A percentile compares a stretch with the other conserved stretches of the same genome.
These are phyloP conservation scores for Amoeboaphelidium protococcarum DNA, from an alignment of 371 early-diverging fungal species.

Conservation along the genomic window DNA sequence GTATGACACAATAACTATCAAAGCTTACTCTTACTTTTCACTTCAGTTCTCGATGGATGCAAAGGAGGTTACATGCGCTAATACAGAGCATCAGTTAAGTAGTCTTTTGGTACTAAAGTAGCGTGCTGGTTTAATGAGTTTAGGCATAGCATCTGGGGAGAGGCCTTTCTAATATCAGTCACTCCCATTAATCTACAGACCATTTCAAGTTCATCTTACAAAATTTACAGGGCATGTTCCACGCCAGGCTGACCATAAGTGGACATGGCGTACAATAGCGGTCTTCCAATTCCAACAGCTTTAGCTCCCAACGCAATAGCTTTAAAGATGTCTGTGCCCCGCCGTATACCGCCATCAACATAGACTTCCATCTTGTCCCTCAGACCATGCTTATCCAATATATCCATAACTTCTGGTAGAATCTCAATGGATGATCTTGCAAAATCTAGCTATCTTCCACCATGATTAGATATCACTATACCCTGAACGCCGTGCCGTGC, in stretches of 20 bases:
- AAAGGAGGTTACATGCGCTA: no score
- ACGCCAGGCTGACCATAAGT: slow-evolving; percentile 53
- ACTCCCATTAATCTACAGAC: no score
- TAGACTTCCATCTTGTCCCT: slow-evolving; percentile 43
- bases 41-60: no score
- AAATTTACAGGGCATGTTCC: slow-evolving; percentile 30
- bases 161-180: no score
- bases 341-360: slow-evolving; percentile 61
- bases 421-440: slow-evolving; percentile 20
- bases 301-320: slow-evolving; percentile 79
- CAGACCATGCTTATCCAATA: neutral
- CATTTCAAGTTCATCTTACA: slow-evolving; percentile 22
- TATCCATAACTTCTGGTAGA: neutral
- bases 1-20: no score
- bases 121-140: no score
- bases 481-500: slow-evolving; percentile 45
- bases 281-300: slow-evolving; percentile 55
- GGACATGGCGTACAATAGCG: slow-evolving; percentile 31
- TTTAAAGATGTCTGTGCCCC: slow-evolving; percentile 73
- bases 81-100: no score
- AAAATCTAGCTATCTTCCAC: slow-evolving; percentile 79
- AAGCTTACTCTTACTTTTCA: no score
- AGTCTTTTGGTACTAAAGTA: no score
- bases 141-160: no score
- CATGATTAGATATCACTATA: slow-evolving; percentile 77